Evolutionary conservation across 2,329 filamentous ascomycete genomes (phyloP), one percentile per base, ranked within the genome.

Genomic region (Didymella segeticola): DNA sequence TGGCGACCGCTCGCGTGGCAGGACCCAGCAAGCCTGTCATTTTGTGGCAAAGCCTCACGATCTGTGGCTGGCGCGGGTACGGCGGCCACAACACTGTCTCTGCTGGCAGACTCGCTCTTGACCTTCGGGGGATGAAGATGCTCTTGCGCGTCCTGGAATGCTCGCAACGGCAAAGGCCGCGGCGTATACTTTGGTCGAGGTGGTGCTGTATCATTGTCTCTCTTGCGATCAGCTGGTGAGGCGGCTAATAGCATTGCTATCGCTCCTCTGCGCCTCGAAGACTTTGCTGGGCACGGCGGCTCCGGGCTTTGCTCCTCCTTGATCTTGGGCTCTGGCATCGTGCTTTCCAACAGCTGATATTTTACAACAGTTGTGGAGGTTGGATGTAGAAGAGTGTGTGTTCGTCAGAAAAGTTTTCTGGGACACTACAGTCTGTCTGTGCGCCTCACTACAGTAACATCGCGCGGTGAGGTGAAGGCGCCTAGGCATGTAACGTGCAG

Each of bases 281-380:
- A 9, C 14, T 29, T 29, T 19, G 36, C 19, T 33, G 23, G n/a
- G 49, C 37, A 36, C 14, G 39, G 33, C 15, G 23, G 25, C 43
- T 58, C 56, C 5, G 39, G 30, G 36, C 56, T 57, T 10, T 49
- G 34, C 17, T 61, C 56, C 23, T 15, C 47, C 17, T 61, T 58
- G 43, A 62, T 57, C 19, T 42, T 27, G 14, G 17, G 27, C 6
- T 19, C 33, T 33, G 43, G 15, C 56, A 58, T 58, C 14, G 27
- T 43, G 7, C 5, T 25, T 23, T 53, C 19, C 27, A n/a, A 26
- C 30, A 42, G 29, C 11, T 17, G 15, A 14, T 43, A 33, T 25
- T 12, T 14, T 36, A 47, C 49, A 43, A 42, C 30, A 47, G 29
- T n/a, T n/a, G n/a, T 45, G 15, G 23, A 46, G 20, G 10, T 11